phyloP scores from a whole-genome alignment of 345 rosid species.

The Geranium brycei region DNA sequence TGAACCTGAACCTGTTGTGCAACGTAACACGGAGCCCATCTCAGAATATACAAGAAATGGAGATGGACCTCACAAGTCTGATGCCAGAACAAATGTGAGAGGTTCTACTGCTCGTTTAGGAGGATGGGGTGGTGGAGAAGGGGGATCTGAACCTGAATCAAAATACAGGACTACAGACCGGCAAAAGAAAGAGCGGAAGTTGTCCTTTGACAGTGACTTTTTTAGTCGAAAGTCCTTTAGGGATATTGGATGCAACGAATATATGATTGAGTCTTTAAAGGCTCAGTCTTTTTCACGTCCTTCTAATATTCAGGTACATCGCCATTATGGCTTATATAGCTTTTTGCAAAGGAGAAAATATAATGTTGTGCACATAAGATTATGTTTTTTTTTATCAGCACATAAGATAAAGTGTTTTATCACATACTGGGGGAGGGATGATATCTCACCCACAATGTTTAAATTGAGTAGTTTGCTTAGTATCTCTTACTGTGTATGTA shows the following conservation, averaged over 20 bases:
- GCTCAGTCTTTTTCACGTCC: slow-evolving; percentile 50
- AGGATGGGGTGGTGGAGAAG: slow-evolving; percentile 41
- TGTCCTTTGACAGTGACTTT: slow-evolving; percentile 34
- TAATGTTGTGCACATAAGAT: not conserved
- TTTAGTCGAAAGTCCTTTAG: slow-evolving; percentile 58
- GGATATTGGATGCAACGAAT: slow-evolving; percentile 62
- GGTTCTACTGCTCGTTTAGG: slow-evolving; percentile 32
- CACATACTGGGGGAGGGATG: not conserved
- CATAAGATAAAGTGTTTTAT: not conserved
- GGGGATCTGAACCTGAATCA: slow-evolving; percentile 14
- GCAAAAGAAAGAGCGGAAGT: slow-evolving; percentile 16
- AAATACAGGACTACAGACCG: slow-evolving; percentile 1
- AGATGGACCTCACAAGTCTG: slow-evolving; percentile 11
- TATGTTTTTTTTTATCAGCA: no score
- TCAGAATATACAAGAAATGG: slow-evolving; percentile 2
- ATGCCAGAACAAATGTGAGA: slow-evolving; percentile 18
- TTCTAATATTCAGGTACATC: slow-evolving; percentile 66
- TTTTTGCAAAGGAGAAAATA: not conserved
- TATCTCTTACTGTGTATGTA: not conserved
- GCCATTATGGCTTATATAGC: not conserved
- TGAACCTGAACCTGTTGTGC: not conserved
- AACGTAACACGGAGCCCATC: not conserved
- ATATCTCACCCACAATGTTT: not conserved
- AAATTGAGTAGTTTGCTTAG: not conserved
- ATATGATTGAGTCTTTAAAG: slow-evolving; percentile 54